Evolutionary conservation across 2,329 filamentous ascomycete genomes (phyloP).

Genomic region (Neonectria coccinea): DNA sequence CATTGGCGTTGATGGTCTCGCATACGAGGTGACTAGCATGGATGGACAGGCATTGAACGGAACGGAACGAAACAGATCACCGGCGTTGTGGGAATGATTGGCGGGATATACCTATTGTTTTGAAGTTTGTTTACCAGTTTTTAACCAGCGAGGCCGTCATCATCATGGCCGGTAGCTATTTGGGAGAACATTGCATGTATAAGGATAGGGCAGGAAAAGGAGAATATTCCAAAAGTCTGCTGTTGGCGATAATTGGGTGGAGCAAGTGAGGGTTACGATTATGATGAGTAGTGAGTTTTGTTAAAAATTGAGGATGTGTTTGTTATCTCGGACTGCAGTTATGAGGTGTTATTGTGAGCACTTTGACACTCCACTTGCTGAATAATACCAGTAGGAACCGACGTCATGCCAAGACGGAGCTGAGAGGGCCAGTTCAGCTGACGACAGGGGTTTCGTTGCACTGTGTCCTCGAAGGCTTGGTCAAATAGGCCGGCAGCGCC

Average conservation of each 20-base stretch:
- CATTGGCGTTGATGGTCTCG: conserved; percentile 41
- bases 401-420: conserved; percentile 18
- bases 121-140: conserved; percentile 17
- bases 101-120: conserved; percentile 47
- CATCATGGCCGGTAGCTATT: conserved; percentile 8
- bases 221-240: not conserved
- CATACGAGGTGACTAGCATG: conserved; percentile 42
- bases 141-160: conserved; percentile 10
- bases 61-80: conserved; percentile 26
- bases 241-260: not conserved
- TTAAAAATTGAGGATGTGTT: not conserved
- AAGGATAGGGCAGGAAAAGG: conserved; percentile 19
- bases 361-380: not conserved
- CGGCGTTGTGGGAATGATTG: conserved; percentile 39
- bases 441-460: conserved; percentile 1
- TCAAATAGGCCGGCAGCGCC: not conserved
- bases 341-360: not conserved
- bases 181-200: conserved; percentile 19
- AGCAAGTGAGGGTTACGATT: not conserved
- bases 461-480: not conserved
- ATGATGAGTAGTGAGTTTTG: not conserved
- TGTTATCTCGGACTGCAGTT: not conserved
- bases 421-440: conserved; percentile 11
- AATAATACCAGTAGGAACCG: not conserved
- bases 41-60: conserved; percentile 25